These are phyloP conservation scores for Kingdonia uniflora DNA, from an alignment of 164 flowering plant genomes.

Conservation along the genomic window DNA sequence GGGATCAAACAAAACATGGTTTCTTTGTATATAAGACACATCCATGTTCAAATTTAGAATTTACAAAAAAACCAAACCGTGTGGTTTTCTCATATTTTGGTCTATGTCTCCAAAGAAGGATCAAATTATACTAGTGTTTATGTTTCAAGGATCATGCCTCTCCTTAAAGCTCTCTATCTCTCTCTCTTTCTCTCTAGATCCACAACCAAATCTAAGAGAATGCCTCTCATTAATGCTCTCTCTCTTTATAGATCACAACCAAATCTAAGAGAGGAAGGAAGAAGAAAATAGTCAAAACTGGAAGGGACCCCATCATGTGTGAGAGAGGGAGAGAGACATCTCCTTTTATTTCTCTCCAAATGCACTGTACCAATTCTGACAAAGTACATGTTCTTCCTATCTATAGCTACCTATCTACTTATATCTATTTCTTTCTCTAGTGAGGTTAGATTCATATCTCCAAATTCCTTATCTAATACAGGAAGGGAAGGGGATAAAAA, in stretches of 20 bases:
- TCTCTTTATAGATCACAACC: not conserved
- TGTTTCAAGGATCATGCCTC: slow-evolving; percentile 2
- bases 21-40: not conserved
- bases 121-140: not conserved
- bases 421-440: not conserved
- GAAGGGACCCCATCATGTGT: too few species aligned
- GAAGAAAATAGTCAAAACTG: too few species aligned
- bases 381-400: not conserved
- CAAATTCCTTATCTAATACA: too few species aligned
- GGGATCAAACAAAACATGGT: too few species aligned
- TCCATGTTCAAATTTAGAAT: not conserved
- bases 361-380: slow-evolving; percentile 1
- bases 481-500: too few species aligned
- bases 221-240: not conserved
- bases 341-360: not conserved
- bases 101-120: not conserved
- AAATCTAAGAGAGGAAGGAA: too few species aligned
- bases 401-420: not conserved
- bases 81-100: not conserved
- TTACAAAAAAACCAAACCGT: slow-evolving; percentile 1
- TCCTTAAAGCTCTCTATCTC: not conserved
- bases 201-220: too few species aligned
- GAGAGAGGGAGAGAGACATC: not conserved
- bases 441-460: not conserved
- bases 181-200: not conserved